phyloP scores from a whole-genome alignment of 2,329 filamentous ascomycete species.

The Ceratocystis lukuohia region DNA sequence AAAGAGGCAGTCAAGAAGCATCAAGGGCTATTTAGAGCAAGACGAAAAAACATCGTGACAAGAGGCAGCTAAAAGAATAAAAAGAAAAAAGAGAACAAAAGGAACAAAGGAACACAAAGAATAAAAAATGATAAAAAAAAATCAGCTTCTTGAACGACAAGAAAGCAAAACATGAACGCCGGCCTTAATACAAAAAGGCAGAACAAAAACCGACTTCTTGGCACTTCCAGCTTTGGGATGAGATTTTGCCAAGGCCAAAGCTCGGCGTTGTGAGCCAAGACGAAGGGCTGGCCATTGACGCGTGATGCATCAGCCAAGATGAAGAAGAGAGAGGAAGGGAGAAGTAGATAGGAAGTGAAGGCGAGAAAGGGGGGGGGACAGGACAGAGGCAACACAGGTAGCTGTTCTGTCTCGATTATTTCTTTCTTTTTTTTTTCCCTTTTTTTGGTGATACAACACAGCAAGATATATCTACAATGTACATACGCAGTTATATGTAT shows the following conservation, averaged over 20 bases:
- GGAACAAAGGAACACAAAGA: constrained; percentile 5
- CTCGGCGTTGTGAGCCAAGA: constrained; percentile 19
- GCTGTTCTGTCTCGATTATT: not conserved
- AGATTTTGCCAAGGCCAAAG: constrained; percentile 19
- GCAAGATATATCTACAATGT: no score
- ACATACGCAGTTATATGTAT: no score
- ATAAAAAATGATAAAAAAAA: constrained; percentile 1
- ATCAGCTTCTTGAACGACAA: not conserved
- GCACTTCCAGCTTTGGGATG: constrained; percentile 13
- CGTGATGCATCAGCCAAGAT: constrained; percentile 17
- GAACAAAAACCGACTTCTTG: constrained; percentile 13
- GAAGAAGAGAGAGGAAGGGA: constrained; percentile 2
- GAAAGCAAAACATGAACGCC: not conserved
- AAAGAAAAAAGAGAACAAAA: not conserved
- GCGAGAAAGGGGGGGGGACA: not conserved
- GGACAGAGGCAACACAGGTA: no score
- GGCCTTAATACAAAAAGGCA: constrained; percentile 1
- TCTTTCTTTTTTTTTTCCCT: not conserved
- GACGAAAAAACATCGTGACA: constrained; percentile 3
- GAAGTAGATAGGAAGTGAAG: not conserved
- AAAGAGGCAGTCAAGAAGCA: not conserved
- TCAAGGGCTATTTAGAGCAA: not conserved
- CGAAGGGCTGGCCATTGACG: constrained; percentile 11
- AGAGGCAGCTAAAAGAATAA: constrained; percentile 6
- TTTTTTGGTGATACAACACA: not conserved